Evolutionary conservation across 2,329 filamentous ascomycete genomes (phyloP).

Genomic region (Trichoderma koningii): DNA sequence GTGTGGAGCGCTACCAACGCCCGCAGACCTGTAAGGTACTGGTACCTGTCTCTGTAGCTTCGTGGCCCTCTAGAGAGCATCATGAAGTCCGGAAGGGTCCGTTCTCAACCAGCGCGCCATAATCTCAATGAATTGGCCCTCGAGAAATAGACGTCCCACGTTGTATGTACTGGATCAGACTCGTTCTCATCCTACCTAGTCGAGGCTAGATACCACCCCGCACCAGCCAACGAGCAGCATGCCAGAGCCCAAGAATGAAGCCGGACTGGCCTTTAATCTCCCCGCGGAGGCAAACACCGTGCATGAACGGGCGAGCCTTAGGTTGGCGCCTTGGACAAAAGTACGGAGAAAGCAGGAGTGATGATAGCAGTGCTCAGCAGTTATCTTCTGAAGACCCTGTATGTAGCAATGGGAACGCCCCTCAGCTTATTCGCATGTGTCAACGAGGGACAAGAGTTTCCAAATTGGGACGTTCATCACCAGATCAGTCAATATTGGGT

Average conservation of each 20-base stretch:
- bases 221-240: constrained; percentile 10
- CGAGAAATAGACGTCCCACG: not conserved
- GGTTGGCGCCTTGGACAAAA: not conserved
- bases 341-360: not conserved
- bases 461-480: not conserved
- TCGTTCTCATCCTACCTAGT: not conserved
- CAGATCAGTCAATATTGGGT: not conserved
- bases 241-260: not conserved
- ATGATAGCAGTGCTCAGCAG: not conserved
- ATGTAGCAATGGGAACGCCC: not conserved
- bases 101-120: not conserved
- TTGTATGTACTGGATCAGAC: no score
- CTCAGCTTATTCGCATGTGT: constrained; percentile 25
- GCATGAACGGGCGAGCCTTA: not conserved
- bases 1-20: not conserved
- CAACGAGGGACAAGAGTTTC: not conserved
- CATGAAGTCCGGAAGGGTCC: not conserved
- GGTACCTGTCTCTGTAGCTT: not conserved
- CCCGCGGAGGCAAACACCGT: constrained; percentile 5
- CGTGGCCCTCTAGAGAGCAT: not conserved
- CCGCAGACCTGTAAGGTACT: not conserved
- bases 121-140: not conserved
- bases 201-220: constrained; percentile 9
- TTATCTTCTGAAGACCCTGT: no score
- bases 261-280: not conserved